Base-by-base conservation (phyloP, 805 yeast species). In the Barnettozyma pratensis region DNA sequence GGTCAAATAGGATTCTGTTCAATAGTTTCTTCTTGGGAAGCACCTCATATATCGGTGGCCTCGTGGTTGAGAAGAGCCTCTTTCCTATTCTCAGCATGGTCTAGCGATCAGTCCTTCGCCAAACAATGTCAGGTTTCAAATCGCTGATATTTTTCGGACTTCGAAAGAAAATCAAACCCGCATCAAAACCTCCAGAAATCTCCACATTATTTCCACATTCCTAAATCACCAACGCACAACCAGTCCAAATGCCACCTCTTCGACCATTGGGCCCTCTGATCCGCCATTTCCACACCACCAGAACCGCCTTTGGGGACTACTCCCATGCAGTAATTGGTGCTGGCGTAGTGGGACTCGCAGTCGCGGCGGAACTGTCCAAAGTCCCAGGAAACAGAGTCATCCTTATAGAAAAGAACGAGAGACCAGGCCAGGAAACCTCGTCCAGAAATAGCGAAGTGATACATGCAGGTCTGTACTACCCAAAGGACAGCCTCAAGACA, bases 361-460 rank as follows among this genome's bases (percentile, higher is more conserved):
- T 88, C 47, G 96, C 87, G 1, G 80, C 92, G 1, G 83, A 85
- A 54, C 69, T 90, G 32, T 68, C 80, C 39, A 65, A 70, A 44
- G 58, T 64, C 4, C 53, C 72, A n/a, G 63, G 72, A 5, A 75
- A 76, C 48, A 68, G 67, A 5, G 89, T 89, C 0, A 63, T 86
- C 1, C 61, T 91, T 8, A 63, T 90, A 2, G 97, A 90, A 57
- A 80, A 85, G 58, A 80, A 89, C 62, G 63, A 67, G 1, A 71
- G 71, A 35, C 62, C 80, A 43, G 97, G 96, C 1, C 75, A 77
- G 55, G 97, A 90, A 58, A 88, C 96, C 0, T 84, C 95, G 6
- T 77, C 92, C n/a, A 71, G 97, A 45, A 90, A 90, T 69, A 86
- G 96, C 2, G 97, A 91, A 60, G 97, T 91, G 28, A 84, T 90